A percentile compares a stretch with the other conserved stretches of the same genome.
phyloP scores from a whole-genome alignment of 148 eudicot genomes.

The Camellia japonica region DNA sequence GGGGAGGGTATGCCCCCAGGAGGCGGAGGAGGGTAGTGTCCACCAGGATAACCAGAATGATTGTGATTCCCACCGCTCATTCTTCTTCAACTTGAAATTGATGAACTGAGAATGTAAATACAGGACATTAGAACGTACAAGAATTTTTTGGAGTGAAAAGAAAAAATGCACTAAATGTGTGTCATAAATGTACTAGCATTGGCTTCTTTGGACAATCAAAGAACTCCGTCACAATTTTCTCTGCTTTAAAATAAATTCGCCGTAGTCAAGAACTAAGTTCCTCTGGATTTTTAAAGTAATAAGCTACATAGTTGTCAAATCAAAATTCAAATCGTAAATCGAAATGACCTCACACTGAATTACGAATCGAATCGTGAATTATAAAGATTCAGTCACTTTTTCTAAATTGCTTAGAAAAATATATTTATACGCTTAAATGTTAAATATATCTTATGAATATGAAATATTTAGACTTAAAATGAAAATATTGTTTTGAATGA shows the following conservation, averaged over 20 bases:
- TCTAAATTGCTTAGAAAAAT: too few relatives aligned
- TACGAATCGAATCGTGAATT: too few relatives aligned
- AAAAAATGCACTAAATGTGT: neutral
- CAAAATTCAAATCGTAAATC: too few relatives aligned
- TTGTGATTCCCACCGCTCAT: conserved; percentile 30
- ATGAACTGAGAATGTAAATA: neutral
- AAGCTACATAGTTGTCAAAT: too few relatives aligned
- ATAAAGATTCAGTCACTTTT: too few relatives aligned
- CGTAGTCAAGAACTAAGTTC: neutral
- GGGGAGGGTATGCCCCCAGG: conserved; percentile 31
- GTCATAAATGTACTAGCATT: neutral
- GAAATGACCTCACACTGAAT: too few relatives aligned
- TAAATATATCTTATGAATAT: too few relatives aligned
- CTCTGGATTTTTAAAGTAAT: neutral
- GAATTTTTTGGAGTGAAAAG: neutral
- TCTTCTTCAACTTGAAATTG: conserved; percentile 23
- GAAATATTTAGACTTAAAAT: too few relatives aligned
- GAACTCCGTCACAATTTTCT: neutral
- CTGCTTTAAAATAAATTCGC: neutral
- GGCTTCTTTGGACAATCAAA: too few relatives aligned
- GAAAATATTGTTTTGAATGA: too few relatives aligned
- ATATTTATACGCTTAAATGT: too few relatives aligned
- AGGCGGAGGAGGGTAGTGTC: conserved; percentile 22
- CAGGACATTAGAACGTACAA: neutral
- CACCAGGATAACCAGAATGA: conserved; percentile 36